These are phyloP conservation scores for Cercospora zeae-maydis DNA, from an alignment of 2,329 filamentous ascomycete genomes.

Conservation along the genomic window DNA sequence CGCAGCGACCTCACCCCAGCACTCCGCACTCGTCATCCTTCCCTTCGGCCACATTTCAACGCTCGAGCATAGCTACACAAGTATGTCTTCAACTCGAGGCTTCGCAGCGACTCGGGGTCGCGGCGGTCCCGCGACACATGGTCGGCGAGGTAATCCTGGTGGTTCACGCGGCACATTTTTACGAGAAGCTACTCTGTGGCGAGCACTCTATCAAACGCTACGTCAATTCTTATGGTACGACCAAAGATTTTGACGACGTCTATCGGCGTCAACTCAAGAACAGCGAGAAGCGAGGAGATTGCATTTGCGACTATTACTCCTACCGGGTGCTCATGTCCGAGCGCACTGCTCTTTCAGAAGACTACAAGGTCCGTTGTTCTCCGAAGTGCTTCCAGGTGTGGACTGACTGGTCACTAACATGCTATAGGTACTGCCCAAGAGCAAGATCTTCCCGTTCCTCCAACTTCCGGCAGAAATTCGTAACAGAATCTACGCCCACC, in stretches of 20 bases:
- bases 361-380: not conserved
- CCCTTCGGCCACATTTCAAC: too few relatives aligned
- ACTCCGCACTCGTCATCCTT: too few relatives aligned
- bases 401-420: not conserved
- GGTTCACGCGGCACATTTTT: not conserved
- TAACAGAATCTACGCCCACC: conserved; percentile 6
- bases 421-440: not conserved
- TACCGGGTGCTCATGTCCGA: not conserved
- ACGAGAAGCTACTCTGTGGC: not conserved
- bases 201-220: not conserved
- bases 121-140: not conserved
- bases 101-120: not conserved
- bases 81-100: not conserved
- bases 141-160: not conserved
- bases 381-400: not conserved
- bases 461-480: conserved; percentile 5
- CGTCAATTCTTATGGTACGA: not conserved
- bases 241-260: not conserved
- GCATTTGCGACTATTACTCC: not conserved
- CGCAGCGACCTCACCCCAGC: too few relatives aligned
- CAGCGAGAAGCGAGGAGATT: not conserved
- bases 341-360: not conserved
- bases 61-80: too few relatives aligned
- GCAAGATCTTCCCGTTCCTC: conserved; percentile 7
- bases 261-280: not conserved